These are phyloP conservation scores for Pichia sp. DNA, from an alignment of 1,139 yeast genomes.

Conservation along the genomic window DNA sequence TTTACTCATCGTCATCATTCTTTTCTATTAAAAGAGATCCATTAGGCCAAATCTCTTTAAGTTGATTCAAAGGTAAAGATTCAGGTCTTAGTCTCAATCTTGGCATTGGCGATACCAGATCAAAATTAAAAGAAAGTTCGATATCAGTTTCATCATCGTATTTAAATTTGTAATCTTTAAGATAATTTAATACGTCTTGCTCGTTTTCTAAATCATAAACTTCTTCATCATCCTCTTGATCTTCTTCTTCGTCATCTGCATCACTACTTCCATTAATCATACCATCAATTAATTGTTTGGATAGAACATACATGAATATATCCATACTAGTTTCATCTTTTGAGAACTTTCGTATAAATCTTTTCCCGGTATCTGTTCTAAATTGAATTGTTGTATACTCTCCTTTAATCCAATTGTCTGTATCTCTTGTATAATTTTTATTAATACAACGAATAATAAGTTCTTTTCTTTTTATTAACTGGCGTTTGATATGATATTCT, in stretches of 20 bases:
- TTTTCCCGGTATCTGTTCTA: slow-evolving; percentile 53
- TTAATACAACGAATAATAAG: slow-evolving; percentile 18
- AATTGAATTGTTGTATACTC: slow-evolving; percentile 37
- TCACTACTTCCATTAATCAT: slow-evolving; percentile 9
- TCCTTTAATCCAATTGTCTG: slow-evolving; percentile 28
- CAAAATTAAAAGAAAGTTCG: slow-evolving; percentile 36
- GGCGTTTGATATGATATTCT: slow-evolving; percentile 5
- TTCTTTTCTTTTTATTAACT: slow-evolving; percentile 11
- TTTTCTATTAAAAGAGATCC: slow-evolving; percentile 54
- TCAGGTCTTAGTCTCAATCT: slow-evolving; percentile 39
- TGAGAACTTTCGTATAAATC: slow-evolving; percentile 52
- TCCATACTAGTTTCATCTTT: slow-evolving; percentile 48
- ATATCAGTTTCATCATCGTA: not conserved
- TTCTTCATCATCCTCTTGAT: not conserved
- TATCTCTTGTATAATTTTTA: slow-evolving; percentile 18
- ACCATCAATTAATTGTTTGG: slow-evolving; percentile 30
- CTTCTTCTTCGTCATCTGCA: not conserved
- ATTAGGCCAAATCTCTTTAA: slow-evolving; percentile 51
- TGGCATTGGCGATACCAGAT: slow-evolving; percentile 55
- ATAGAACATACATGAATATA: slow-evolving; percentile 60
- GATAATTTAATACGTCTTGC: slow-evolving; percentile 15
- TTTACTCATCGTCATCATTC: slow-evolving; percentile 28
- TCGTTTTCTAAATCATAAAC: slow-evolving; percentile 10
- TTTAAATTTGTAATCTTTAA: slow-evolving; percentile 5
- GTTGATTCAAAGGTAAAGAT: slow-evolving; percentile 34